Base-by-base conservation (phyloP, 345 rosid species). In the Eucalyptus camaldulensis region DNA sequence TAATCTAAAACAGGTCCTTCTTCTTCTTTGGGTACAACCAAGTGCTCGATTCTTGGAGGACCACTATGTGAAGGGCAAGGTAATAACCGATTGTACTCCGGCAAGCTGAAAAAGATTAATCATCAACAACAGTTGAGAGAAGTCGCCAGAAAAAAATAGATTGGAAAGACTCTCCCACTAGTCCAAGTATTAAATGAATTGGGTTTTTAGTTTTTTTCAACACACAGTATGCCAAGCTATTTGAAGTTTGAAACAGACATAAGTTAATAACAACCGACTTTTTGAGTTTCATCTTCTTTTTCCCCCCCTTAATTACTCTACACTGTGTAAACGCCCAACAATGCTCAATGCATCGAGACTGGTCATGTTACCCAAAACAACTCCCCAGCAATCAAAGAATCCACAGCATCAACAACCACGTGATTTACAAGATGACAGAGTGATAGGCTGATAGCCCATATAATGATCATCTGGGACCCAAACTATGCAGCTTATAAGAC, bases 31-130 rank as follows among this genome's bases (percentile, higher is more conserved):
- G 94, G 90, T 44, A 96, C 98, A 92, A 97, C 96, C 90, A 96
- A 90, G 89, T 97, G 99, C 87, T 97, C 99, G 17, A 97, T 88
- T 90, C 99, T 95, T 58, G 96, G 99, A 4, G 96, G 96, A 65
- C 89, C 50, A 90, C 90, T 93, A 50, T 93, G 56, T 3, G 92
- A 53, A 51, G 97, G 99, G 80, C 98, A 97, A 49, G 99, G 99
- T 90, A 95, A 91, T 90, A 97, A 91, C 40, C 99, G 94, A 58
- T 89, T 90, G 91, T 96, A 97, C 65, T 94, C 96, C 19, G 92
- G 95, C 90, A 90, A 91, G 53, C 98, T 97, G 94, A 85, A 91
- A 88, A 49, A 86, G 87, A 62, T n/a, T 83, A 49, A 62, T 27
- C 65, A 45, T 86, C 58, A 45, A 29, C 3, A 33, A 86, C 25